Base-by-base conservation (phyloP, 2,329 filamentous ascomycete genomes). In the Tolypocladium endophyticum region DNA sequence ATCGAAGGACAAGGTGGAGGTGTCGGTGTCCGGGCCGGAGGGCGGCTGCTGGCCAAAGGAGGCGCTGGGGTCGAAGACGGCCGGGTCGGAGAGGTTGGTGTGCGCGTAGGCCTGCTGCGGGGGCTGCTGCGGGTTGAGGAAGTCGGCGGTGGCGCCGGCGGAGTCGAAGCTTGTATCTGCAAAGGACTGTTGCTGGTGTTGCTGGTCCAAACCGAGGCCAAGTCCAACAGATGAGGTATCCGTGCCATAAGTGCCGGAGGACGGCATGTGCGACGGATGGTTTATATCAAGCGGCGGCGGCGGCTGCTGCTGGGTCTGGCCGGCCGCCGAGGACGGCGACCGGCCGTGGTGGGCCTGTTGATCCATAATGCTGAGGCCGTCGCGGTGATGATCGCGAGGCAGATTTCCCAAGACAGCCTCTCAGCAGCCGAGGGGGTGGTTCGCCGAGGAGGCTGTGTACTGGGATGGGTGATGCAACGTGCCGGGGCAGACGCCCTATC, bases 221-320 rank as follows among this genome's bases (percentile, higher is more conserved):
- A 86, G 77, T 67, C 80, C 80, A 67, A 79, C 76, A 58, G 76
- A 77, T 66, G 73, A 68, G 60, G 79, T 73, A 69, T 78, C 78
- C 54, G 70, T 64, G 70, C 79, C 76, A 70, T 80, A 77, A 68
- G 81, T 82, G 67, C 78, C 78, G 73, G 81, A 82, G 70, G 84
- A 84, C 67, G 85, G 83, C 67, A 86, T 87, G 73, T 84, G 85
- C 33, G 57, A 43, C 65, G 77, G 81, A 72, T 85, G 84, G 72
- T 81, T 88, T 87, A 88, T 87, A 86, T 85, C 80, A 77, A 77
- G 72, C 70, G 74, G 75, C 69, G 74, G 75, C 69, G 82, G 79
- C 66, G 80, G 80, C 69, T 82, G 53, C 28, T 79, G 64, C 79
- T 79, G 70, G 43, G 35, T 52, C 18, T 61, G 62, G 54, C 56